Base-by-base conservation (phyloP, 495 filamentous ascomycete genomes). In the Lophium mytilinum region DNA sequence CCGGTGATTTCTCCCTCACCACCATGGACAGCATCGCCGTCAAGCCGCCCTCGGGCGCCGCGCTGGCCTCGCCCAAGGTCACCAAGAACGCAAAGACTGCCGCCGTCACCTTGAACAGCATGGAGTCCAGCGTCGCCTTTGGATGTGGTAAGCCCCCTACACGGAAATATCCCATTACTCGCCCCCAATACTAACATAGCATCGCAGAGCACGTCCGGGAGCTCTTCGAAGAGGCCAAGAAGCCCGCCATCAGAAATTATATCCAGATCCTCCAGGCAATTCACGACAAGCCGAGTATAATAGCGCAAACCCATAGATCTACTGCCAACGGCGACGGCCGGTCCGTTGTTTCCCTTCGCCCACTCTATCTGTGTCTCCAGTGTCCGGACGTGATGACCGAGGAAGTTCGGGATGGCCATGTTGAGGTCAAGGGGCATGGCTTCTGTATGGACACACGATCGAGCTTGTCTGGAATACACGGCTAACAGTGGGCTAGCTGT, bases 291-390 rank as follows among this genome's bases (percentile, higher is more conserved):
- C 57, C 53, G 17, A 61, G 50, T 49, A 37, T 63, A 39, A 60
- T 65, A 36, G 47, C 53, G 0, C 67, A 68, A 61, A 67, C 69
- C 12, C 62, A 62, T 56, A 66, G 65, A 47, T 45, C 47, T 34
- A 36, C 43, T 50, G 54, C 36, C 36, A 40, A 36, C 34, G 45
- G 15, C 49, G 62, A 65, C 57, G 47, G 63, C 76, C 12, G 58
- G 52, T 52, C 61, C 53, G 51, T 60, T 53, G 55, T 58, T 66
- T 85, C 52, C 80, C 79, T 8, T 73, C 82, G 40, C 84, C 83
- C 46, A 12, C 50, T 65, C 6, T 86, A 83, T 59, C 75, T 88
- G 15, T 89, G 86, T 62, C 74, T 89, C 37, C 84, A 89, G 68
- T 89, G 86, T 61, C 76, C 83, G 21, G 72, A 66, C 15, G 80